Conservation (phyloP, 306 rosid genomes). For the Styphnolobium japonicum region DNA sequence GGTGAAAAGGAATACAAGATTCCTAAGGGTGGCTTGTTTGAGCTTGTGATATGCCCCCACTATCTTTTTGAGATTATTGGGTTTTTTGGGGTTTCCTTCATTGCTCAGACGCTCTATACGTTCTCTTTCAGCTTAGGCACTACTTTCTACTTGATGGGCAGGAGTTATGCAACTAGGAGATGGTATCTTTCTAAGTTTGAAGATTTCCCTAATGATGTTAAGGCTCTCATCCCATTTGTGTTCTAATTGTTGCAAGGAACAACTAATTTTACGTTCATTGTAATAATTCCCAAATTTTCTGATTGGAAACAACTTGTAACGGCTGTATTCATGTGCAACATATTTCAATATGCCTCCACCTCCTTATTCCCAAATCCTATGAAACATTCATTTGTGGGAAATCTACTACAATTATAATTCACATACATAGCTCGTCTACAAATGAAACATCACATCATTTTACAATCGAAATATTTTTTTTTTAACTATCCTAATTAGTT, state of each 20-base stretch:
- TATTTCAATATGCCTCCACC: no score
- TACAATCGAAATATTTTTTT: no score
- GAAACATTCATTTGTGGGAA: no score
- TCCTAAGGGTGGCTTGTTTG: conserved; percentile 84
- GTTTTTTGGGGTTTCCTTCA: conserved; percentile 56
- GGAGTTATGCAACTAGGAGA: conserved; percentile 70
- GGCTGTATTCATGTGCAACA: no score
- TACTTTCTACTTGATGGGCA: conserved; percentile 55
- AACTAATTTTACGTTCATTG: not conserved
- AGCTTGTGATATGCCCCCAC: conserved; percentile 67
- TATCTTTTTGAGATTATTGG: conserved; percentile 70
- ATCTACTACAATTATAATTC: no score
- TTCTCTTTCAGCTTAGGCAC: conserved; percentile 49
- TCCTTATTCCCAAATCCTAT: no score
- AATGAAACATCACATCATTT: no score
- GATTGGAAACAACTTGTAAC: no score
- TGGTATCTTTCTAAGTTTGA: conserved; percentile 84
- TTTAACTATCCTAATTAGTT: no score
- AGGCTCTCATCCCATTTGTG: conserved; percentile 68
- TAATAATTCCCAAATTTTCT: no score
- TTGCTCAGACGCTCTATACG: conserved; percentile 61
- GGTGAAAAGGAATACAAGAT: conserved; percentile 69
- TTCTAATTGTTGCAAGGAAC: conserved; percentile 28
- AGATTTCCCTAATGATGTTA: conserved; percentile 57
- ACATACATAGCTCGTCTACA: no score